Evolutionary conservation across 371 early-diverging fungal species (phyloP).

Genomic region (Haplosporangium sp.): DNA sequence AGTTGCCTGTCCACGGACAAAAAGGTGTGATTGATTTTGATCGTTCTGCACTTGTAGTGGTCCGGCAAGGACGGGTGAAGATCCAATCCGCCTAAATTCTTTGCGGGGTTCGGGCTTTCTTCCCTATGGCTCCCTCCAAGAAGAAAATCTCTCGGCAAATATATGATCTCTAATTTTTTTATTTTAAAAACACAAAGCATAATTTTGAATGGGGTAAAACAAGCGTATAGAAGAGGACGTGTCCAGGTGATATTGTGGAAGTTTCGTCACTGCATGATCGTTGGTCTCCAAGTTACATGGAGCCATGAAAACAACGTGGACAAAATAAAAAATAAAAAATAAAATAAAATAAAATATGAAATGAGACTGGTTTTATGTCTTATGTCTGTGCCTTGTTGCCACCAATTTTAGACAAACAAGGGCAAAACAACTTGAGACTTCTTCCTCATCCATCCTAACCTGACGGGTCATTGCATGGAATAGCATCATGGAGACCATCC

Average conservation of each 20-base stretch:
- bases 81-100: not conserved
- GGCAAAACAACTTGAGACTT: not conserved
- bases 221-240: not conserved
- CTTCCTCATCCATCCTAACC: not conserved
- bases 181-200: not conserved
- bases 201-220: not conserved
- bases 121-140: slow-evolving; percentile 22
- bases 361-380: not conserved
- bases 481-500: slow-evolving; percentile 38
- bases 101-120: slow-evolving; percentile 26
- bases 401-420: slow-evolving; percentile 20
- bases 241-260: not conserved
- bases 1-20: not conserved
- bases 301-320: no score
- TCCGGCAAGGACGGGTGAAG: slow-evolving; percentile 11
- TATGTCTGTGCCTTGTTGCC: slow-evolving; percentile 20
- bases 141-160: slow-evolving; percentile 2
- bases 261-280: not conserved
- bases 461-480: slow-evolving; percentile 9
- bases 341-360: no score
- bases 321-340: no score
- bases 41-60: slow-evolving; percentile 44
- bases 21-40: slow-evolving; percentile 4
- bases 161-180: slow-evolving; percentile 2
- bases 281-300: no score